Percentiles rank a stretch among this genome's conserved stretches.
Evolutionary conservation across 2,329 filamentous ascomycete genomes (phyloP).

Genomic region (Rhynchosporium secalis): DNA sequence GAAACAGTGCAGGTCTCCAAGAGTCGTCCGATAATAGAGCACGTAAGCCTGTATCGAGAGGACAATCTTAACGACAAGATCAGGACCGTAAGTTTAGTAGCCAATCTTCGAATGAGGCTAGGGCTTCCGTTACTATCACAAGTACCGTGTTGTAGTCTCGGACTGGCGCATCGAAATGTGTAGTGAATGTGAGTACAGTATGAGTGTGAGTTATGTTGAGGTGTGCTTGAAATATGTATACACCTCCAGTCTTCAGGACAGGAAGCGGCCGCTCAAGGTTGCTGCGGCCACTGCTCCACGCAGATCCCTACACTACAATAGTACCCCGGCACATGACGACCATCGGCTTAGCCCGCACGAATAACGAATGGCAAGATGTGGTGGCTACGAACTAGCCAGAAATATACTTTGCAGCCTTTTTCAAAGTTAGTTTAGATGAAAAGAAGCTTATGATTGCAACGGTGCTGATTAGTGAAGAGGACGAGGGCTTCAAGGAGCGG

Average conservation of each 20-base stretch:
- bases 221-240: not conserved
- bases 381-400: not conserved
- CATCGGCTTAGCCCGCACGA: not conserved
- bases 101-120: no score
- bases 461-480: conserved; percentile 5
- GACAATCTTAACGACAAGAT: no score
- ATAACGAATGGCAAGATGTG: not conserved
- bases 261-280: conserved; percentile 2
- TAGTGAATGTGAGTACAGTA: not conserved
- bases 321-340: conserved; percentile 5
- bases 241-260: not conserved
- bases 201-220: not conserved
- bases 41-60: no score
- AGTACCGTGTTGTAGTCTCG: not conserved
- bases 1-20: no score
- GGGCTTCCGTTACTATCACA: no score
- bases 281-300: not conserved
- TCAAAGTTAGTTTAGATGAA: conserved; percentile 4
- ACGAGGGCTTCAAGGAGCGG: not conserved
- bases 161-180: not conserved
- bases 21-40: no score
- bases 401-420: not conserved
- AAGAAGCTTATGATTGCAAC: conserved; percentile 9
- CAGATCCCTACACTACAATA: no score
- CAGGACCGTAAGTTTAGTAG: no score